A percentile compares a stretch with the other conserved stretches of the same genome.
phyloP scores from a whole-genome alignment of 495 filamentous ascomycete genomes.

The Penicillium longicatenatum region DNA sequence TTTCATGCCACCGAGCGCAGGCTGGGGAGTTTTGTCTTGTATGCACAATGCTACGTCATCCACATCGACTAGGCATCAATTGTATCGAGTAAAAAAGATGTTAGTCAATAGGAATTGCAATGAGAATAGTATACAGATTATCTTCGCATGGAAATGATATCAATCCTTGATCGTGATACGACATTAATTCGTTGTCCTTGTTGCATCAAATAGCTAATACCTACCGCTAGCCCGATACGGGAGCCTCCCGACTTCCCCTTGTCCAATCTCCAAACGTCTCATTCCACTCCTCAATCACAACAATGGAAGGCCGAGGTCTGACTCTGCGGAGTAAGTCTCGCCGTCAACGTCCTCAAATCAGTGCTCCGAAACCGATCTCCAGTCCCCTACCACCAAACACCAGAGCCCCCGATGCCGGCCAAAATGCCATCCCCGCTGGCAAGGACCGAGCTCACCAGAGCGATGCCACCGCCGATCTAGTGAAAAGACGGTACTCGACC shows the following conservation, averaged over 20 bases:
- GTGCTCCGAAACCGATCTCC: conserved; percentile 80
- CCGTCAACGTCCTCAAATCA: conserved; percentile 68
- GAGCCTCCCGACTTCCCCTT: conserved; percentile 5
- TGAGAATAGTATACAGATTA: not conserved
- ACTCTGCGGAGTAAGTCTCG: conserved; percentile 90
- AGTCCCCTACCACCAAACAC: conserved; percentile 54
- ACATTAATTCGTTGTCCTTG: not conserved
- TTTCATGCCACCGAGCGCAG: not conserved
- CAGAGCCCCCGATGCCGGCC: conserved; percentile 30
- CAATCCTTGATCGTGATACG: not conserved
- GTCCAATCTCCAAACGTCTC: conserved; percentile 9
- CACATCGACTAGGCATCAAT: not conserved
- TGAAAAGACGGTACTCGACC: conserved; percentile 92
- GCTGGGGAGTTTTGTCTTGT: not conserved
- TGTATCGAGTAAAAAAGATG: not conserved
- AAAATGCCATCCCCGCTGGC: conserved; percentile 26
- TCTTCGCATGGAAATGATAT: not conserved
- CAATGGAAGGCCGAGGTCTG: conserved; percentile 66
- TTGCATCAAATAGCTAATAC: not conserved
- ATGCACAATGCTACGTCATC: not conserved
- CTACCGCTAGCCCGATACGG: conserved; percentile 10
- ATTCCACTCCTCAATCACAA: conserved; percentile 16
- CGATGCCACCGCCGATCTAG: conserved; percentile 80
- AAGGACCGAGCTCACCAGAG: conserved; percentile 37
- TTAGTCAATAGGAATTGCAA: not conserved